Conservation (phyloP, 768 basidiomycete genomes). For the Lactarius akahatsu region DNA sequence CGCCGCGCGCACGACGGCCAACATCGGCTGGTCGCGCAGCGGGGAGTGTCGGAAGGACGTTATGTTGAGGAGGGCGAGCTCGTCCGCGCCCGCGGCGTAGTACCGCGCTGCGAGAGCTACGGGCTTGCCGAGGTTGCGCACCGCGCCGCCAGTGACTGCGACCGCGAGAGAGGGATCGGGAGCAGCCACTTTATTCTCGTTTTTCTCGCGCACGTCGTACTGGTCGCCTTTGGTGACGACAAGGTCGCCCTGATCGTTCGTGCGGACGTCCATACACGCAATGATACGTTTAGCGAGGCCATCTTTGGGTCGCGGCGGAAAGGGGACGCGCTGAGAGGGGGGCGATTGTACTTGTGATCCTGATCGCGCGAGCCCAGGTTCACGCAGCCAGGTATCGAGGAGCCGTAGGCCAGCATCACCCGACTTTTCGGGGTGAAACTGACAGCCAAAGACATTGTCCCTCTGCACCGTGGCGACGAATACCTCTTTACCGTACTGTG, state of each 20-base stretch:
- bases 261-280: conserved; percentile 96
- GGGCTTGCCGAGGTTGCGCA: conserved; percentile 97
- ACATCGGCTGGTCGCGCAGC: conserved; percentile 95
- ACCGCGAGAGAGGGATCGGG: conserved; percentile 32
- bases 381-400: conserved; percentile 75
- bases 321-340: conserved; percentile 38
- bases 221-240: conserved; percentile 99
- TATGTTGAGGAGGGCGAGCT: conserved; percentile 97
- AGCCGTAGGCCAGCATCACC: conserved; percentile 82
- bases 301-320: conserved; percentile 48
- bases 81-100: conserved; percentile 87
- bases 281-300: conserved; percentile 91
- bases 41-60: conserved; percentile 98
- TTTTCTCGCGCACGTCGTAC: conserved; percentile 94
- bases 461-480: conserved; percentile 84
- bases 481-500: conserved; percentile 91
- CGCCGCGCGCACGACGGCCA: conserved; percentile 87
- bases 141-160: conserved; percentile 59
- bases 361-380: conserved; percentile 41
- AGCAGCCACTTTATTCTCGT: conserved; percentile 55
- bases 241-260: conserved; percentile 94
- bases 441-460: conserved; percentile 85
- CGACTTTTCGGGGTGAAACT: conserved; percentile 99
- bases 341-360: conserved; percentile 37
- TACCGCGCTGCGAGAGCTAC: conserved; percentile 87